phyloP scores from a whole-genome alignment of 768 basidiomycete species.

The Leucosporidium scottii region DNA sequence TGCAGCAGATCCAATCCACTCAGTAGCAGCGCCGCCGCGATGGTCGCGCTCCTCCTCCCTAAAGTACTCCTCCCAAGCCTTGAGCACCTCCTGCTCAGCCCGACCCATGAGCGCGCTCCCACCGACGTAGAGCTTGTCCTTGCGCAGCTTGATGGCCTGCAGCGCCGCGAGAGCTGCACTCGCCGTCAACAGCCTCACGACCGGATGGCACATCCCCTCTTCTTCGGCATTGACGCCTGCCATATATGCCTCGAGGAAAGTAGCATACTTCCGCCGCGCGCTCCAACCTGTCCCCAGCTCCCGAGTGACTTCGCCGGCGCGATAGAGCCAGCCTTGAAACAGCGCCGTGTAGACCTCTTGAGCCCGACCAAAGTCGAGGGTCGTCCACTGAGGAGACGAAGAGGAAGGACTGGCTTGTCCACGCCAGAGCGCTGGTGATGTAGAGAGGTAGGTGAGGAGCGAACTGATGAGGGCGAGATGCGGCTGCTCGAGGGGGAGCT shows the following conservation, averaged over 20 bases:
- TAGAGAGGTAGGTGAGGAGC: conserved; percentile 14
- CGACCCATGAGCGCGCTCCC: conserved; percentile 10
- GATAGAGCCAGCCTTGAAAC: conserved; percentile 8
- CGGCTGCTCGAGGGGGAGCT: conserved; percentile 14
- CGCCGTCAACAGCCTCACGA: conserved; percentile 7
- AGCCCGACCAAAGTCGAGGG: background rate
- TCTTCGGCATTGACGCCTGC: conserved; percentile 6
- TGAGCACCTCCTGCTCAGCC: conserved; percentile 10
- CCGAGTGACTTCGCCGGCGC: conserved; percentile 17
- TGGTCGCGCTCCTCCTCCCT: background rate
- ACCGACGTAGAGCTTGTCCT: conserved; percentile 25
- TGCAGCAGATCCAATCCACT: background rate
- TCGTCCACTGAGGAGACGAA: background rate
- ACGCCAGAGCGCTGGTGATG: conserved; percentile 10
- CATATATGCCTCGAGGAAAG: conserved; percentile 6
- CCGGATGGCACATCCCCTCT: conserved; percentile 1
- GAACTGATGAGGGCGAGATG: conserved; percentile 4
- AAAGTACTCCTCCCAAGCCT: conserved; percentile 8
- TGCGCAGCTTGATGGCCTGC: conserved; percentile 25
- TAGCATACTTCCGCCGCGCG: conserved; percentile 1
- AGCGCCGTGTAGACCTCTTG: conserved; percentile 4
- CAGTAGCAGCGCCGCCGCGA: background rate
- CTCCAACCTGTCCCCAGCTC: background rate
- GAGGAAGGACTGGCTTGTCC: too few relatives aligned
- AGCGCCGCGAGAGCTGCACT: conserved; percentile 16